Evolutionary conservation across 352 stramenopile species (phyloP), one percentile per base, ranked within the genome.

Genomic region (Phytophthora kernoviae): DNA sequence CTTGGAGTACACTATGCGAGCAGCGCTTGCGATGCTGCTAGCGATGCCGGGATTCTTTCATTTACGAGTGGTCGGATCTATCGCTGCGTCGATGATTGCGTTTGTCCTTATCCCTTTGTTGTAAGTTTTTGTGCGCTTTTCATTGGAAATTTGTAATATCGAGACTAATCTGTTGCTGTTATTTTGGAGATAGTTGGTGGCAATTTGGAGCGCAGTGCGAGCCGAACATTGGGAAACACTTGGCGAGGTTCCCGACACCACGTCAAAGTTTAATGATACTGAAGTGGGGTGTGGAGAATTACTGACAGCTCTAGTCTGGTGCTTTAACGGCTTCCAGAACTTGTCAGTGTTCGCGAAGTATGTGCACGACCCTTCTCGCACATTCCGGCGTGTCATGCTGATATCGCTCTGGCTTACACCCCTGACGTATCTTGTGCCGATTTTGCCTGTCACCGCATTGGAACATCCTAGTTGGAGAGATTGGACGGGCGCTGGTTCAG

Each of bases 281-380:
- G 49, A 73, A 26, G 57, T 79, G n/a, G 36, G 52, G 0, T 68
- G 64, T 49, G 41, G 40, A 0, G 52, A 47, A 1, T 30, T 87
- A 5, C 33, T 87, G 30, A 77, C 49, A 24, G 58, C 58, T 4
- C 52, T 89, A 12, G 71, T 83, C 15, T 87, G 75, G 75, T 72
- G 69, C 63, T 89, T 73, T 54, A 81, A 77, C 44, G 79, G 77
- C 9, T 86, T 83, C 54, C 64, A 75, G 43, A 87, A 87, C 30
- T 34, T 89, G 24, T 82, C 77, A 5, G 70, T 84, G 21, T 80
- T 84, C 37, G 75, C 63, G 9, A 70, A 67, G 11, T 76, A 69
- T 36, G 77, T 89, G 41, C 42, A 62, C 10, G 36, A 84, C 10
- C 75, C 77, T 0, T 36, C 56, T 20, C 43, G 21, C 1, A 77